These are phyloP conservation scores for Hirschfeldia incana DNA, from an alignment of 345 rosid species.

Conservation along the genomic window DNA sequence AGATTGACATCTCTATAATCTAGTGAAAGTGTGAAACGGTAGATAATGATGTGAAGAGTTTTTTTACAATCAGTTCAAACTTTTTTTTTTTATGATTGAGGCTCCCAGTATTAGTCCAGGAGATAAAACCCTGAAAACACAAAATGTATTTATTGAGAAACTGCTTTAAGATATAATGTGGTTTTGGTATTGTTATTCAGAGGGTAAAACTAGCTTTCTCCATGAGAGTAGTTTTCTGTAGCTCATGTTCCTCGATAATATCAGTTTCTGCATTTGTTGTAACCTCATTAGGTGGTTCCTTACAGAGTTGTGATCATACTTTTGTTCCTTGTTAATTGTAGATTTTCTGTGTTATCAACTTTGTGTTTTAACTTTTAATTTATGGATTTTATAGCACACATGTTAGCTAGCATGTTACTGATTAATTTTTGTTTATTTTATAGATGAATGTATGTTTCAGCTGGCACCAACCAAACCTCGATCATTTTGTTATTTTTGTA, in stretches of 20 bases:
- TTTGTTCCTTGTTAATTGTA: not conserved
- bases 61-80: not conserved
- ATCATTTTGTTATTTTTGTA: too few species aligned
- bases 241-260: not conserved
- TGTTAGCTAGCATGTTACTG: constrained; percentile 27
- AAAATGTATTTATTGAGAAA: not conserved
- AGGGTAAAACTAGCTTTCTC: not conserved
- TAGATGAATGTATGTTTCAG: not conserved
- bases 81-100: not conserved
- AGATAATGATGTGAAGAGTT: not conserved
- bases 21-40: not conserved
- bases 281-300: not conserved
- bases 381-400: not conserved
- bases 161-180: not conserved
- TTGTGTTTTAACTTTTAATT: not conserved
- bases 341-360: not conserved
- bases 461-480: too few species aligned
- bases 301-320: not conserved
- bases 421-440: not conserved
- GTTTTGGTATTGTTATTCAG: not conserved
- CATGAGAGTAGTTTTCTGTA: not conserved
- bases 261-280: not conserved
- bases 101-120: not conserved
- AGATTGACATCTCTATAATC: not conserved
- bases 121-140: not conserved